These are phyloP conservation scores for Carex sylvatica DNA, from an alignment of 202 grass and related monocot genomes.

Conservation along the genomic window DNA sequence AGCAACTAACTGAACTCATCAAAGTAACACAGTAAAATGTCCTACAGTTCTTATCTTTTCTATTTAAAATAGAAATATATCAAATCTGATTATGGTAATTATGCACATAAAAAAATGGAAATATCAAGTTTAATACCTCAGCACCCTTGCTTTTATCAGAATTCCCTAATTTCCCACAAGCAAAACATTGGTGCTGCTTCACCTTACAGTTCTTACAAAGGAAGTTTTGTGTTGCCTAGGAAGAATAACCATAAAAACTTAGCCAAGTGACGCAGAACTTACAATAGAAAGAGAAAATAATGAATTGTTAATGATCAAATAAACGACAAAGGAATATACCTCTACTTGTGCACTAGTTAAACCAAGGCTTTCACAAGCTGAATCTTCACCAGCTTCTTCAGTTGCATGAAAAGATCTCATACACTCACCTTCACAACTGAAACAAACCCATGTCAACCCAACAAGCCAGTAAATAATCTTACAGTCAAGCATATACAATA, in stretches of 20 bases:
- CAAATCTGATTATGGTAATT: not conserved
- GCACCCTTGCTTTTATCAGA: constrained; percentile 57
- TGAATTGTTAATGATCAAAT: constrained; percentile 23
- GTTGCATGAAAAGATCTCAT: constrained; percentile 97
- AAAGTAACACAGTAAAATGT: not conserved
- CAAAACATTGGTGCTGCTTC: constrained; percentile 93
- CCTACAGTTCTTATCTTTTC: not conserved
- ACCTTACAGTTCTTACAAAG: constrained; percentile 76
- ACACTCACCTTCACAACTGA: constrained; percentile 90
- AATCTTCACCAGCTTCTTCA: constrained; percentile 53
- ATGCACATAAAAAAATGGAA: not conserved
- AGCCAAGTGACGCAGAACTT: not conserved
- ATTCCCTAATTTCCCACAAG: constrained; percentile 66
- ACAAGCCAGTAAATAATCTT: constrained; percentile 9
- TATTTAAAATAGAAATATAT: not conserved
- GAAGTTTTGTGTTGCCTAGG: constrained; percentile 73
- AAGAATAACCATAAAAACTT: constrained; percentile 26
- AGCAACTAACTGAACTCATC: not conserved
- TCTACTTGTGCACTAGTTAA: constrained; percentile 56
- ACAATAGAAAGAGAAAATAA: constrained; percentile 30
- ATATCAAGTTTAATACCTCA: constrained; percentile 50
- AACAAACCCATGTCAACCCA: constrained; percentile 5
- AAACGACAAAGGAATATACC: constrained; percentile 37
- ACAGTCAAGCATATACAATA: constrained; percentile 10
- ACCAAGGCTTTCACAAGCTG: constrained; percentile 61